Evolutionary conservation across 2,329 filamentous ascomycete species (phyloP).

Genomic region (Akanthomyces muscarius): DNA sequence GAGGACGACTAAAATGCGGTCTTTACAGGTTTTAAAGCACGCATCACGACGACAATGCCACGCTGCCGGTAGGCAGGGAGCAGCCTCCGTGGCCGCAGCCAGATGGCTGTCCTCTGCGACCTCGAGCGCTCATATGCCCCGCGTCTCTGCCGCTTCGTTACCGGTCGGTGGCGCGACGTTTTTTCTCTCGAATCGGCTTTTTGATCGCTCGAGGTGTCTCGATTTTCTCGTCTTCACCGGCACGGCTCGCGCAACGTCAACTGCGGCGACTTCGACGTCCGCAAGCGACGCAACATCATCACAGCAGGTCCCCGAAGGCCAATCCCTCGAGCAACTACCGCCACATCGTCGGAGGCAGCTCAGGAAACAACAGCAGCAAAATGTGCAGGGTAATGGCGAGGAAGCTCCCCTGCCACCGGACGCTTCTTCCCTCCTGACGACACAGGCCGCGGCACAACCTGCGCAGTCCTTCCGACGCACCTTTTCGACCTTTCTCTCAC

Average conservation of each 20-base stretch:
- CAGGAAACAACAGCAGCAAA: constrained; percentile 23
- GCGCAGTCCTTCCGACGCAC: constrained; percentile 57
- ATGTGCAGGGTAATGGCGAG: constrained; percentile 12
- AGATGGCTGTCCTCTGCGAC: constrained; percentile 31
- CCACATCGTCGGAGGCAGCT: constrained; percentile 36
- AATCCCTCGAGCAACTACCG: constrained; percentile 25
- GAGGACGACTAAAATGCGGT: constrained; percentile 15
- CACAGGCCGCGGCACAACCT: constrained; percentile 47
- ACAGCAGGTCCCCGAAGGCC: constrained; percentile 5
- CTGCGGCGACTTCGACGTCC: constrained; percentile 11
- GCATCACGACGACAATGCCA: constrained; percentile 11
- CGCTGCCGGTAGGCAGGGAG: neutral
- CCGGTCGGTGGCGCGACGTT: constrained; percentile 25
- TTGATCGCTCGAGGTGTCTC: constrained; percentile 36
- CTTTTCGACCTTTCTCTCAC: constrained; percentile 76
- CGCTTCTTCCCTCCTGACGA: constrained; percentile 54
- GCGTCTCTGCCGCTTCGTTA: constrained; percentile 17
- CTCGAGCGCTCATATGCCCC: constrained; percentile 18
- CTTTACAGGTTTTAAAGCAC: constrained; percentile 9
- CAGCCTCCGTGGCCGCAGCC: neutral
- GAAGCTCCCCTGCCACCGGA: constrained; percentile 40
- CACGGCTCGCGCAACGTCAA: constrained; percentile 27
- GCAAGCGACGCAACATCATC: neutral
- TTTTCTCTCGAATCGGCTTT: constrained; percentile 34
- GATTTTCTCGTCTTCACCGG: constrained; percentile 30